Percentiles rank a stretch among this genome's conserved stretches.
phyloP scores from a whole-genome alignment of 257 asterid genomes.

The Solanum microdontum region DNA sequence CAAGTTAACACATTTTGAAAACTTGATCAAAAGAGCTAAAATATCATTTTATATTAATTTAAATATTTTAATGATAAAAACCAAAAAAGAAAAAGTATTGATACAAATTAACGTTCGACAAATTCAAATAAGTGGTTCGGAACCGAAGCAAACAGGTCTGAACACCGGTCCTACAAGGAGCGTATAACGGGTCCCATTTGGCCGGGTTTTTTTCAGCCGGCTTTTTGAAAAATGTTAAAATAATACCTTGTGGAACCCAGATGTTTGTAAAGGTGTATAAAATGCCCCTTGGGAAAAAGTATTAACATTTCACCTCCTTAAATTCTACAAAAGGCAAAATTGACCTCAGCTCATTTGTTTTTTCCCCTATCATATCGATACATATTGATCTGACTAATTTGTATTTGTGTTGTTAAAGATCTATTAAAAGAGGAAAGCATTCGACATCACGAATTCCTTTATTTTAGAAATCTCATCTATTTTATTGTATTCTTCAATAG shows the following conservation, averaged over 20 bases:
- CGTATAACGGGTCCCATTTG: not conserved
- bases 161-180: not conserved
- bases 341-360: not conserved
- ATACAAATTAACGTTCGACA: conserved; percentile 44
- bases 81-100: not conserved
- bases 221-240: not conserved
- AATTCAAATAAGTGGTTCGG: conserved; percentile 56
- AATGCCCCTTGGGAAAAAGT: not conserved
- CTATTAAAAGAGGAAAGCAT: not conserved
- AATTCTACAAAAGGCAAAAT: not conserved
- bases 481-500: not conserved
- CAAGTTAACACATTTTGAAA: too few relatives aligned
- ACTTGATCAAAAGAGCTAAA: too few relatives aligned
- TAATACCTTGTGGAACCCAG: not conserved
- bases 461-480: not conserved
- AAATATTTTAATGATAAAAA: not conserved
- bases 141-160: conserved; percentile 33
- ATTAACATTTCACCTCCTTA: not conserved
- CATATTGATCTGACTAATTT: not conserved
- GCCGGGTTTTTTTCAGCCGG: not conserved
- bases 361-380: not conserved
- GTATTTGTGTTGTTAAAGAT: not conserved
- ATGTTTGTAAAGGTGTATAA: not conserved
- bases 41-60: not conserved
- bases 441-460: not conserved